Evolutionary conservation across 305 asterid species (phyloP), one percentile per base, ranked within the genome.

Genomic region (Fraxinus latifolia): DNA sequence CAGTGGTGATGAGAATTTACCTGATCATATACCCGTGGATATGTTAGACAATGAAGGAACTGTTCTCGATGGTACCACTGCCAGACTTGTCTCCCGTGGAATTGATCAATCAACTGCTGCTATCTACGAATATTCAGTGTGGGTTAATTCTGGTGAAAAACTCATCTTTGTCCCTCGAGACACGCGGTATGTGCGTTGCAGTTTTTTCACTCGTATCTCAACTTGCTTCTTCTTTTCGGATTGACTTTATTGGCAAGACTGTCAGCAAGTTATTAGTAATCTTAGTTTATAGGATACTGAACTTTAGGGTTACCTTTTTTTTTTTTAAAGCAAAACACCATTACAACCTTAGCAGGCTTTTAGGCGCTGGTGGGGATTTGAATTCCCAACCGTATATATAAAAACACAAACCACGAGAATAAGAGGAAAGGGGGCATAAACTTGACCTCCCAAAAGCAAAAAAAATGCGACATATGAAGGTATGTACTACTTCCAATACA

Each of bases 81-180:
- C 97, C 71, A 77, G 80, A 81, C 88, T 44, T 80, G 83, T 87
- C 82, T 81, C 89, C 37, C 31, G 89, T 78, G 91, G 90, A 83
- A 85, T 70, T 79, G 92, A 88, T 87, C 90, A 88, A 80, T 81
- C 85, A 25, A 81, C 79, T 77, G 83, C 77, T 77, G 88, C 93
- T 78, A 83, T 84, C 76, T 95, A 92, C 65, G 93, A 89, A 84
- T 95, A 93, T 88, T 91, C 96, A 71, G 77, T 90, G 78, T 95
- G 99, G 99, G 96, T 97, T 53, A 90, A 81, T 84, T 87, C 87
- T 36, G 94, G 97, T 73, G 92, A 89, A 82, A 85, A 86, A 79
- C 92, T 93, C 78, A 87, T 82, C 82, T 88, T 94, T 90, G 88
- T 89, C 82, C 99, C 99, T 79, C 88, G 83, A 50, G 99, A 94